Percentiles rank a stretch among this genome's conserved stretches.
Evolutionary conservation across 148 eudicot genomes (phyloP).

Genomic region (Rhododendron ovatum): DNA sequence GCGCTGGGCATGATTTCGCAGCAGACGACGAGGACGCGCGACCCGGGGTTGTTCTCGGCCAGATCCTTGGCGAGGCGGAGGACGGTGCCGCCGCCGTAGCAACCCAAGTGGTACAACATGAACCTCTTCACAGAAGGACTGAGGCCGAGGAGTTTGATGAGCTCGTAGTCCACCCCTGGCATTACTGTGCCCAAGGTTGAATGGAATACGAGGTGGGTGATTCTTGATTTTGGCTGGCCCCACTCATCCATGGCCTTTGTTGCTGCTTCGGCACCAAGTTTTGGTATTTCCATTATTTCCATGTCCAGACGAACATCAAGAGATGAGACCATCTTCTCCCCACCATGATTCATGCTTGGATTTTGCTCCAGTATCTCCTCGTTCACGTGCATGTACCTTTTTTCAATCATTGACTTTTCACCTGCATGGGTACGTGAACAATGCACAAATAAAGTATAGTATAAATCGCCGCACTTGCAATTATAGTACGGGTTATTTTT

Average conservation of each 20-base stretch:
- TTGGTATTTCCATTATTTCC: background rate
- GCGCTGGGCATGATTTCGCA: background rate
- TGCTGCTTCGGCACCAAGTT: background rate
- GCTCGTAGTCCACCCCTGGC: slow-evolving; percentile 13
- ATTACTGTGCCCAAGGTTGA: slow-evolving; percentile 4
- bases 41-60: slow-evolving; percentile 15
- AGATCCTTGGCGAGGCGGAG: slow-evolving; percentile 15
- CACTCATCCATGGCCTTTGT: background rate
- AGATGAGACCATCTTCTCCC: background rate
- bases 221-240: background rate
- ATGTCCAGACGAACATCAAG: slow-evolving; percentile 1
- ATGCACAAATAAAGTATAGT: background rate
- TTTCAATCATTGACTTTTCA: background rate
- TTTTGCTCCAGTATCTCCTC: slow-evolving; percentile 7
- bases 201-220: slow-evolving; percentile 13
- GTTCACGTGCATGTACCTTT: background rate
- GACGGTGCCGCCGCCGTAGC: background rate
- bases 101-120: slow-evolving; percentile 13
- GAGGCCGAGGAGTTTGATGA: slow-evolving; percentile 11
- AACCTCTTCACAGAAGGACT: background rate
- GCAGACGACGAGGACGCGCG: slow-evolving; percentile 11
- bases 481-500: background rate
- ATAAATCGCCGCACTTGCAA: background rate
- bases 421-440: background rate
- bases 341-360: background rate